phyloP scores from a whole-genome alignment of 2,329 filamentous ascomycete genomes.

The Diaporthe sp. region DNA sequence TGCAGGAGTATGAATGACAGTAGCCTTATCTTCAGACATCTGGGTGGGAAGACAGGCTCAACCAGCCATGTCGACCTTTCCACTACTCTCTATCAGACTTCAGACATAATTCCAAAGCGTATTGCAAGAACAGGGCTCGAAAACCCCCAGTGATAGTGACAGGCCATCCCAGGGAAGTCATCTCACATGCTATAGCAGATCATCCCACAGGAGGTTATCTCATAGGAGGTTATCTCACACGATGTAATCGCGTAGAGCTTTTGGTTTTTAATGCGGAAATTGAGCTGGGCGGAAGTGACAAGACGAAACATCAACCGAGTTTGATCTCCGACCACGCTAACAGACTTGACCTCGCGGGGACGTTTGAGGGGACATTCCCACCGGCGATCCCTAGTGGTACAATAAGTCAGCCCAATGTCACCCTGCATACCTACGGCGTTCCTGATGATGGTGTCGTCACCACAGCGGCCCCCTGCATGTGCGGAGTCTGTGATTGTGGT shows the following conservation, averaged over 20 bases:
- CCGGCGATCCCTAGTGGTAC: background rate
- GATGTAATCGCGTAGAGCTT: too few relatives aligned
- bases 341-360: background rate
- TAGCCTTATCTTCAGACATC: background rate
- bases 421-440: background rate
- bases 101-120: background rate
- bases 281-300: background rate
- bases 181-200: background rate
- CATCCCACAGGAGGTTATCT: background rate
- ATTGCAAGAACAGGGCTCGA: background rate
- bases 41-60: background rate
- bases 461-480: background rate
- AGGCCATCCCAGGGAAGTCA: background rate
- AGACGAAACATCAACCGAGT: conserved; percentile 7
- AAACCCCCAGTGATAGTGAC: background rate
- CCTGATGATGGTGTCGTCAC: background rate
- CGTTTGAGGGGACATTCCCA: background rate
- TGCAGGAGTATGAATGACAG: background rate
- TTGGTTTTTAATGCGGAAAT: background rate
- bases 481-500: background rate
- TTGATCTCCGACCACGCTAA: conserved; percentile 30
- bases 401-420: background rate
- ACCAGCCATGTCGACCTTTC: background rate
- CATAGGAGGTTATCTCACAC: background rate
- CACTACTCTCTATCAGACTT: background rate